A percentile compares a stretch with the other conserved stretches of the same genome.
Conservation (phyloP, 768 basidiomycete species). For the Lactarius sanguifluus region DNA sequence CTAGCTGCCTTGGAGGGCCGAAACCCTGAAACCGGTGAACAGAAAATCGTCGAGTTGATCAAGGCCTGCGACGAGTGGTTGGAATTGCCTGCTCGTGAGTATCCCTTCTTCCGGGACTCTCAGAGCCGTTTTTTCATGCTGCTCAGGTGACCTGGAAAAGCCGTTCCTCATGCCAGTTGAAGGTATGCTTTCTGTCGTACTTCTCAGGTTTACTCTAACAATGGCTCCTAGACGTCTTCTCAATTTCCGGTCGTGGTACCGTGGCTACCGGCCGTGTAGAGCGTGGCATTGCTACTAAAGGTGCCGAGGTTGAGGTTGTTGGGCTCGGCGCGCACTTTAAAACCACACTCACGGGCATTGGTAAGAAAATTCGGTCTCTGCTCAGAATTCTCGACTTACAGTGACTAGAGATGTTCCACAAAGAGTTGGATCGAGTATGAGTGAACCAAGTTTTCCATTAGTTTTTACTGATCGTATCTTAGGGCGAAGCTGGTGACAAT, state of each 20-base stretch:
- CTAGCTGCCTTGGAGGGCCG: slow-evolving; percentile 91
- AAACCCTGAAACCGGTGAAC: slow-evolving; percentile 72
- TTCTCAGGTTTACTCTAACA: background rate
- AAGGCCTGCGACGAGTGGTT: slow-evolving; percentile 92
- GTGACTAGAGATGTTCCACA: slow-evolving; percentile 94
- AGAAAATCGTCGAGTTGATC: slow-evolving; percentile 81
- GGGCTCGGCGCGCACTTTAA: slow-evolving; percentile 81
- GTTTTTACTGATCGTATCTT: slow-evolving; percentile 10
- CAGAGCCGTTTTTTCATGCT: slow-evolving; percentile 14
- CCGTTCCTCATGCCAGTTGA: slow-evolving; percentile 96
- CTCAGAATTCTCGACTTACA: slow-evolving; percentile 2
- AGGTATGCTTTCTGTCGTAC: slow-evolving; percentile 43
- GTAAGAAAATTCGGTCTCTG: slow-evolving; percentile 40
- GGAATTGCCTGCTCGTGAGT: slow-evolving; percentile 85
- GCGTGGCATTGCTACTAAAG: slow-evolving; percentile 88
- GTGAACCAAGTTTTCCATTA: background rate
- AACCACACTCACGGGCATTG: slow-evolving; percentile 94
- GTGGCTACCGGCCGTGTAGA: slow-evolving; percentile 96
- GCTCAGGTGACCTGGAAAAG: slow-evolving; percentile 88
- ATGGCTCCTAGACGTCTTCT: slow-evolving; percentile 75
- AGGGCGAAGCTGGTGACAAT: slow-evolving; percentile 98
- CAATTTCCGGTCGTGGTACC: slow-evolving; percentile 97
- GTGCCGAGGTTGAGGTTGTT: slow-evolving; percentile 89
- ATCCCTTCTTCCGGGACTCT: background rate
- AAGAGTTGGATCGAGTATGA: slow-evolving; percentile 89